Evolutionary conservation across 495 filamentous ascomycete species (phyloP).

Genomic region (Eremomyces bilateralis): DNA sequence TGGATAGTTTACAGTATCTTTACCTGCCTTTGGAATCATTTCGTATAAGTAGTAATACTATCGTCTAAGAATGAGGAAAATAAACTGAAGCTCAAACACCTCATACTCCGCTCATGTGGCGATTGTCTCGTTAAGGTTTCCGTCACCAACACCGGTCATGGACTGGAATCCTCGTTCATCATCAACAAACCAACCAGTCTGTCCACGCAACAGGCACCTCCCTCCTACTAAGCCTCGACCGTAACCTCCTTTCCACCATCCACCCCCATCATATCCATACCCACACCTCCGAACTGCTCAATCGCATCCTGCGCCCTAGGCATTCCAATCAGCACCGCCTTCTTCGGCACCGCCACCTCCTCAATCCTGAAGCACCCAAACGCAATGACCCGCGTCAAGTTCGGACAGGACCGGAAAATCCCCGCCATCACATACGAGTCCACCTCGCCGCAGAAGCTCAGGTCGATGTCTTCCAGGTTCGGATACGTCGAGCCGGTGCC

Average conservation of each 20-base stretch:
- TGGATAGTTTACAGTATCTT: too few species aligned
- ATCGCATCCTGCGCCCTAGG: slow-evolving; percentile 42
- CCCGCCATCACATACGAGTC: slow-evolving; percentile 51
- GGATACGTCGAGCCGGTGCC: slow-evolving; percentile 34
- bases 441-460: slow-evolving; percentile 54
- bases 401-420: slow-evolving; percentile 57
- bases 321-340: slow-evolving; percentile 57
- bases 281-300: slow-evolving; percentile 26
- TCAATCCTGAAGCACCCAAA: slow-evolving; percentile 68
- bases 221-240: slow-evolving; percentile 3
- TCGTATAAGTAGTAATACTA: too few species aligned
- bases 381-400: slow-evolving; percentile 46
- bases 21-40: too few species aligned
- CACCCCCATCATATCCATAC: slow-evolving; percentile 9
- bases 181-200: too few species aligned
- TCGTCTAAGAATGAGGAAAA: too few species aligned
- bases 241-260: slow-evolving; percentile 2
- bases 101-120: too few species aligned
- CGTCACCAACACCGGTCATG: too few species aligned
- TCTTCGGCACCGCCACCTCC: slow-evolving; percentile 45
- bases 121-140: too few species aligned
- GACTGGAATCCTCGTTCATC: too few species aligned
- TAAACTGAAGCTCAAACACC: too few species aligned
- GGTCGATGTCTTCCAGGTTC: slow-evolving; percentile 42
- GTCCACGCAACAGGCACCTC: too few species aligned